Conservation (phyloP, 805 yeast species). For the Metschnikowia borealis region DNA sequence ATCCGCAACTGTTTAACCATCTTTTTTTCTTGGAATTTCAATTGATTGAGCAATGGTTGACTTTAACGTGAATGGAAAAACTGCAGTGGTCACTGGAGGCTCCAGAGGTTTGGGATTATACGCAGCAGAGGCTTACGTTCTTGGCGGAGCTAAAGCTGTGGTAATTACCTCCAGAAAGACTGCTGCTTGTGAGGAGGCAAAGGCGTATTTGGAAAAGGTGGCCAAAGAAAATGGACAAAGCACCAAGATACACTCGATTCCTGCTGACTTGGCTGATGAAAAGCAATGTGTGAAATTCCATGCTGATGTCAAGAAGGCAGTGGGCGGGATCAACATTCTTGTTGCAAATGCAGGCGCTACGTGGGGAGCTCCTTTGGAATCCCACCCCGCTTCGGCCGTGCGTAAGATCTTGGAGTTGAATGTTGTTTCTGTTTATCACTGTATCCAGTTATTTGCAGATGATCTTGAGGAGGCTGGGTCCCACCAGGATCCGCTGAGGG, state of each 20-base stretch:
- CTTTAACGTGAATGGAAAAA: constrained; percentile 53
- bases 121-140: constrained; percentile 61
- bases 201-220: constrained; percentile 32
- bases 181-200: constrained; percentile 59
- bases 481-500: constrained; percentile 56
- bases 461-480: constrained; percentile 50
- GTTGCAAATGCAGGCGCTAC: constrained; percentile 78
- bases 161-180: constrained; percentile 63
- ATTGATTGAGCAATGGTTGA: constrained; percentile 32
- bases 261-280: constrained; percentile 54
- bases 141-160: constrained; percentile 58
- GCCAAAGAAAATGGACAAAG: constrained; percentile 32
- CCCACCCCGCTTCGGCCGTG: constrained; percentile 58
- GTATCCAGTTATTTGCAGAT: constrained; percentile 62
- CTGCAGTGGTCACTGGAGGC: constrained; percentile 69
- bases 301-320: constrained; percentile 35
- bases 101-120: constrained; percentile 70
- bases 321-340: constrained; percentile 53
- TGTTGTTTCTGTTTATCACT: constrained; percentile 62
- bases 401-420: constrained; percentile 62
- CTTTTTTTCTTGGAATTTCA: not conserved
- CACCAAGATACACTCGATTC: constrained; percentile 39
- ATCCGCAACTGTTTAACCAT: not conserved
- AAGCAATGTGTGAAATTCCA: constrained; percentile 45
- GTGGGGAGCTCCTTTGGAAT: constrained; percentile 65